phyloP scores from a whole-genome alignment of 345 rosid species.

The Eutrema yunnanense region DNA sequence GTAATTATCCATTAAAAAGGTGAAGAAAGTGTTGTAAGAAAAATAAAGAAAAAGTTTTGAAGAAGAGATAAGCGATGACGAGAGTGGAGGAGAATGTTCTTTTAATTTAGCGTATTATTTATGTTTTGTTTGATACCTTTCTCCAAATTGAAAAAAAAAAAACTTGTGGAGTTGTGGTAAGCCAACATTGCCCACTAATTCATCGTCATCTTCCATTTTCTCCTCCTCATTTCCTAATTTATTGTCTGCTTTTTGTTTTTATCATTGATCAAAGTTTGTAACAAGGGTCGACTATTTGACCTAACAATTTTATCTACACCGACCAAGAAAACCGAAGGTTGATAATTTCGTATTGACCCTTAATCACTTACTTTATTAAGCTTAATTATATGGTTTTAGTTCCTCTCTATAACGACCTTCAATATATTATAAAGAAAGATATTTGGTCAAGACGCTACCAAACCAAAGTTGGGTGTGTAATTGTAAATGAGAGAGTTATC shows the following conservation, averaged over 20 bases:
- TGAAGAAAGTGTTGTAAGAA: background rate
- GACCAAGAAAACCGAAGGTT: background rate
- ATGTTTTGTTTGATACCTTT: constrained; percentile 8
- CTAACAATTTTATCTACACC: constrained; percentile 17
- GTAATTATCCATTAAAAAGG: background rate
- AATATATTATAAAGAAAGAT: background rate
- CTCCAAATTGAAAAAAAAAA: background rate
- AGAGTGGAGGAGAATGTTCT: constrained; percentile 11
- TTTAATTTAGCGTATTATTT: constrained; percentile 6
- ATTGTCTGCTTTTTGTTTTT: background rate
- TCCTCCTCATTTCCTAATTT: background rate
- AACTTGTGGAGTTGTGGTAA: constrained; percentile 29
- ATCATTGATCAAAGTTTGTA: too few species aligned
- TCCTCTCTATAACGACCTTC: constrained; percentile 1
- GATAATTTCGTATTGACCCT: constrained; percentile 4
- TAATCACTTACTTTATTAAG: background rate
- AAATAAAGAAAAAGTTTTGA: background rate
- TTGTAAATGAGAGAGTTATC: constrained; percentile 15
- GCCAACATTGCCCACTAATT: constrained; percentile 21
- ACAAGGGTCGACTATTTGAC: constrained; percentile 17
- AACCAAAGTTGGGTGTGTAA: constrained; percentile 7
- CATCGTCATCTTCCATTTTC: constrained; percentile 32
- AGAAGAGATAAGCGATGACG: constrained; percentile 7
- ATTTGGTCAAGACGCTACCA: constrained; percentile 11
- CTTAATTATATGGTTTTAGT: background rate